Conservation (phyloP, 2,329 filamentous ascomycete genomes). For the Ceratocystis smalleyi region DNA sequence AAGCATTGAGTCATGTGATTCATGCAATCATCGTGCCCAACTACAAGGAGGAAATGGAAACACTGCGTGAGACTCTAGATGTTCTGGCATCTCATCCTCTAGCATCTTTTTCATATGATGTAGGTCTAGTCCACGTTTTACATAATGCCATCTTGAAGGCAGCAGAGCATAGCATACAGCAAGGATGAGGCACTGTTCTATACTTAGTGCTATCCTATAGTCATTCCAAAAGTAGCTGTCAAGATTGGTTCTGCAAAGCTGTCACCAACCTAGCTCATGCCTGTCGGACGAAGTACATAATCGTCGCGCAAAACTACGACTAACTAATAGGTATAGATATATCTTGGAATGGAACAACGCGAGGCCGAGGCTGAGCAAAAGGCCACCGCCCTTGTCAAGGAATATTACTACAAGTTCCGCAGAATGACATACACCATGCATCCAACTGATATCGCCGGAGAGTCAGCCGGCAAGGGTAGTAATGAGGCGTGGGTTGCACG, state of each 20-base stretch:
- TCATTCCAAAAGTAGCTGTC: not conserved
- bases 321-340: conserved; percentile 35
- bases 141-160: not conserved
- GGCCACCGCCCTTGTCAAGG: conserved; percentile 44
- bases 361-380: conserved; percentile 47
- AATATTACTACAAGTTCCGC: conserved; percentile 49
- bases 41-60: conserved; percentile 58
- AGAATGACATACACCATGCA: conserved; percentile 53
- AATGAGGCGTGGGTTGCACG: conserved; percentile 57
- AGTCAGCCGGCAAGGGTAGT: conserved; percentile 59
- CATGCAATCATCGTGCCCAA: conserved; percentile 58
- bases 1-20: conserved; percentile 31
- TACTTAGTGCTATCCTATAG: not conserved
- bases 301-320: not conserved
- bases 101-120: conserved; percentile 51
- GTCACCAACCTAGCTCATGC: not conserved
- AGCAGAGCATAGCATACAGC: not conserved
- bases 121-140: conserved; percentile 29
- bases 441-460: conserved; percentile 47
- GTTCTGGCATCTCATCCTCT: conserved; percentile 52
- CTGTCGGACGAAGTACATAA: not conserved
- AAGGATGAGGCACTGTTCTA: not conserved
- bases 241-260: not conserved
- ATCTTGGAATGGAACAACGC: conserved; percentile 57
- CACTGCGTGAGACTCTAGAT: conserved; percentile 50